Conservation (phyloP, 2,329 filamentous ascomycete genomes). For the Penicillium sp. region DNA sequence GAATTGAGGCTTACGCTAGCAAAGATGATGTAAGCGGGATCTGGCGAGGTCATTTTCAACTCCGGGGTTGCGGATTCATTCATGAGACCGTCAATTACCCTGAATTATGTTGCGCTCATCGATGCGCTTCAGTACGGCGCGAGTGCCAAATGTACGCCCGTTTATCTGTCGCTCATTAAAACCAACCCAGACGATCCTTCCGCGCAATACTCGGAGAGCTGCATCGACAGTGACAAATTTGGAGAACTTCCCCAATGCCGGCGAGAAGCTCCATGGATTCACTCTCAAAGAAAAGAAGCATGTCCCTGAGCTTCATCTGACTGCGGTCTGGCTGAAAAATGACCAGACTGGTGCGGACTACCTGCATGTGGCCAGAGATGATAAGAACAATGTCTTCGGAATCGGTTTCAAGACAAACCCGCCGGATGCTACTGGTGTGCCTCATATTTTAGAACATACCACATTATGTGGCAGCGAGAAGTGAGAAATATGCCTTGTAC, state of each 20-base stretch:
- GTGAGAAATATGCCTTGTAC: constrained; percentile 47
- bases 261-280: constrained; percentile 89
- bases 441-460: constrained; percentile 96
- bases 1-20: constrained; percentile 11
- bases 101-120: constrained; percentile 36
- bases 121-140: constrained; percentile 28
- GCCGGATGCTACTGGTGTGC: constrained; percentile 90
- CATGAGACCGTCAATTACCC: neutral
- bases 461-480: constrained; percentile 94
- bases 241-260: constrained; percentile 71
- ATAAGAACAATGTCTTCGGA: constrained; percentile 98
- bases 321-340: constrained; percentile 84
- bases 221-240: constrained; percentile 70
- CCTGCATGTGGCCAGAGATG: constrained; percentile 88
- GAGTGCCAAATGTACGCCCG: constrained; percentile 23
- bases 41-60: constrained; percentile 7
- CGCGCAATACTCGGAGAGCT: constrained; percentile 21
- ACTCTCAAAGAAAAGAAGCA: constrained; percentile 85
- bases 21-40: constrained; percentile 9
- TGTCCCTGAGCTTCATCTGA: constrained; percentile 89
- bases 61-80: neutral
- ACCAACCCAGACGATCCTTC: constrained; percentile 13
- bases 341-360: constrained; percentile 96
- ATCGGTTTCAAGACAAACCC: constrained; percentile 99
- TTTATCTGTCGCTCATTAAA: constrained; percentile 20